These are phyloP conservation scores for Trypanosoma platydactyli DNA, from an alignment of 208 protist genomes.

Conservation along the genomic window DNA sequence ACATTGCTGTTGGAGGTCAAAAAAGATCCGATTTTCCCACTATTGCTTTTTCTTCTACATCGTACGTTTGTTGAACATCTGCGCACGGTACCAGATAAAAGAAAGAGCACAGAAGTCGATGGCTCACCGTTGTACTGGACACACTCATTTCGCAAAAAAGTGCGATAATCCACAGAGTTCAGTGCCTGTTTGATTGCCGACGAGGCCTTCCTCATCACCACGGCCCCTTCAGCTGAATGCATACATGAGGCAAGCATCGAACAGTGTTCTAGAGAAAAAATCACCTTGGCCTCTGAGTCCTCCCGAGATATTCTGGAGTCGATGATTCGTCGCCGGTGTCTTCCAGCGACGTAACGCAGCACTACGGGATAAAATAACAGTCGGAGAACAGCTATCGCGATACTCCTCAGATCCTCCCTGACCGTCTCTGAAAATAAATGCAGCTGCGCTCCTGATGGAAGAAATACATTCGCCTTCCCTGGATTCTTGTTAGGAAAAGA, in stretches of 20 bases:
- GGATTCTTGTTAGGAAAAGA: neutral
- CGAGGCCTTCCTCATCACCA: neutral
- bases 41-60: neutral
- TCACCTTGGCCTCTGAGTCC: conserved; percentile 31
- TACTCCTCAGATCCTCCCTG: conserved; percentile 41
- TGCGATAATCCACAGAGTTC: conserved; percentile 9
- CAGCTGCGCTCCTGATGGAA: conserved; percentile 26
- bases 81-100: conserved; percentile 47
- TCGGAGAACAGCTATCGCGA: conserved; percentile 49
- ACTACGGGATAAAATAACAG: conserved; percentile 47
- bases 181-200: neutral
- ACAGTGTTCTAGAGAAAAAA: conserved; percentile 31
- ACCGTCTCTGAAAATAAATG: conserved; percentile 26
- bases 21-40: neutral
- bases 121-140: conserved; percentile 72
- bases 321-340: conserved; percentile 26
- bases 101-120: conserved; percentile 56
- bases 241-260: conserved; percentile 33
- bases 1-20: neutral
- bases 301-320: conserved; percentile 13
- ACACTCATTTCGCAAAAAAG: conserved; percentile 51
- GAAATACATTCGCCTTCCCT: neutral
- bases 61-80: neutral
- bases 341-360: conserved; percentile 21
- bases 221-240: neutral